Evolutionary conservation across 805 yeast genomes (phyloP), one percentile per base, ranked within the genome.

Genomic region (Candida rishiriensis): DNA sequence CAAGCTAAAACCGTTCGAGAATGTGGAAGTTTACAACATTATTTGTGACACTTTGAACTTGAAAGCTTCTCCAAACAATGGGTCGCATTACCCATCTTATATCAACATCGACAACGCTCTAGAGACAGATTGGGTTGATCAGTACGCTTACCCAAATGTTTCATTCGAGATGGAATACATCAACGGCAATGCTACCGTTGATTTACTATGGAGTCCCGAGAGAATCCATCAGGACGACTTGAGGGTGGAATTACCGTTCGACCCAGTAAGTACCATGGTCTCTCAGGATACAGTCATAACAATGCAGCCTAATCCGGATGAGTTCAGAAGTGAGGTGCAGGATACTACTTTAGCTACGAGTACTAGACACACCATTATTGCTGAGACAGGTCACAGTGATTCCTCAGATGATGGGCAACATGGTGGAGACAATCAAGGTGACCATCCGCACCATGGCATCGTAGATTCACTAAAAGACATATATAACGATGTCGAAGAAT

Each of bases 1-100:
- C 42, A 68, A 68, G 51, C 66, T 78, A 17, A 61, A 66, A 49
- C 96, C 96, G 3, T 85, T 90, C 55, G 65, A 72, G 10, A 91
- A 88, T 60, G 69, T 75, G 12, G 86, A 88, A 48, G 72, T 90
- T 5, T 90, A 88, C 63, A 79, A 83, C 51, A 71, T 90, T 18
- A 47, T 90, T 2, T 85, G 96, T 63, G 85, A 84, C 13, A 70
- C 85, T 1, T 64, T 86, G 43, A 57, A 60, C 28, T 38, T 77
- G 29, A 66, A 65, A 28, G 83, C 88, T 0, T 68, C 81, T 8
- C 62, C 72, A 1, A 84, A 82, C 53, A 84, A 85, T 53, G 91
- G 91, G 1, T 60, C 78, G 0, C 49, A 47, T 17, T 44, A 15
- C 9, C 53, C 51, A 30, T 59, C 61, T 0, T 41, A 69, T 14